phyloP scores from a whole-genome alignment of 805 yeast genomes.

The Ascoidea rubescens region DNA sequence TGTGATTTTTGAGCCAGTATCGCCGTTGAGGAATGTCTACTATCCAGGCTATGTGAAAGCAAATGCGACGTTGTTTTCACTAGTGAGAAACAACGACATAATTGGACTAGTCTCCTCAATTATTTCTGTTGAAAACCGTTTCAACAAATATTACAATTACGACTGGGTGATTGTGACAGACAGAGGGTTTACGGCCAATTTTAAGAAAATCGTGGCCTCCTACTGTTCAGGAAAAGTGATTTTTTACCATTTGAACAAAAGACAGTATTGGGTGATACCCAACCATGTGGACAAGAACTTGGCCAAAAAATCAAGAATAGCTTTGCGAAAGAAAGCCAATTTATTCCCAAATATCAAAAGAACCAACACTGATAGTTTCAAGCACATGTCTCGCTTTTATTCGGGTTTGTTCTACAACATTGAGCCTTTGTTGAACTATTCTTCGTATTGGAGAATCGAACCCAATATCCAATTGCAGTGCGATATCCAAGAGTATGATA shows the following conservation, averaged over 20 bases:
- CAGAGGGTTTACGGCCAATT: conserved; percentile 57
- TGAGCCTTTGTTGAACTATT: conserved; percentile 48
- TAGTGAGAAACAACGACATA: conserved; percentile 51
- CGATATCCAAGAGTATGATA: conserved; percentile 66
- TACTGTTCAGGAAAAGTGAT: conserved; percentile 54
- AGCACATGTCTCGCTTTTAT: conserved; percentile 86
- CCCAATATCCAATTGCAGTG: conserved; percentile 66
- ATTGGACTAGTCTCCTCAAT: conserved; percentile 37
- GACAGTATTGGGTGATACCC: conserved; percentile 85
- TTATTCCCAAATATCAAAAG: conserved; percentile 40
- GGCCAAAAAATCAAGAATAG: conserved; percentile 49
- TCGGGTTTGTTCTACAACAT: conserved; percentile 76
- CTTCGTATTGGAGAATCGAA: conserved; percentile 90
- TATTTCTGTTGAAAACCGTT: conserved; percentile 58
- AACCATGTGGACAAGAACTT: conserved; percentile 58
- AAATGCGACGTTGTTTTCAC: conserved; percentile 31
- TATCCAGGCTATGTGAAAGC: conserved; percentile 14
- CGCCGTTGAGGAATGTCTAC: too few relatives aligned
- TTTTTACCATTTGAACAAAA: conserved; percentile 52
- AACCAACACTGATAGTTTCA: conserved; percentile 62
- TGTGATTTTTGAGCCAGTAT: neutral
- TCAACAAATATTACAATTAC: conserved; percentile 62
- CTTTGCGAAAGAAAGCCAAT: conserved; percentile 25
- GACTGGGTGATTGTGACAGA: conserved; percentile 93
- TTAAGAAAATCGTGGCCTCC: conserved; percentile 36